Evolutionary conservation across 306 rosid genomes (phyloP), one percentile per base, ranked within the genome.

Genomic region (Quercus engelmannii): DNA sequence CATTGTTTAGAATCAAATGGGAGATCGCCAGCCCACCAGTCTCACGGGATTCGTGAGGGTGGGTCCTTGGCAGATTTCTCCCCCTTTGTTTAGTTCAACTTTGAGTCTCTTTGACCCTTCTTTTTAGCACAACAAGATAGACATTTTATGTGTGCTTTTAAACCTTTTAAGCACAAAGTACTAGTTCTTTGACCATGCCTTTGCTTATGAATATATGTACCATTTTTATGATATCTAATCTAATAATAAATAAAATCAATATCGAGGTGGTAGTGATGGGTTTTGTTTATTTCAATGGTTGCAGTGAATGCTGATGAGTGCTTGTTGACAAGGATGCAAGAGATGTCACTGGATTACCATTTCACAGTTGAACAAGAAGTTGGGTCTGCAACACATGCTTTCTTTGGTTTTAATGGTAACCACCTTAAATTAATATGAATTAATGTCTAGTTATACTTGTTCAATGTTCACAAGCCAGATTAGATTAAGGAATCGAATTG

Each of bases 361-460:
- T 96, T 96, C 87, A 96, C 85, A 4, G 98, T 96, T 38, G 99
- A 96, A 79, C 99, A 96, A 93, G 99, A 96, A 93, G 99, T 96
- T 85, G 99, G 99, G 0, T 96, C 99, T 65, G 91, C 98, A 17
- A 96, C 99, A 33, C 98, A 96, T 81, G 99, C 99, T 65, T 96
- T 96, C 91, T 96, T 96, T 79, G 99, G 99, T 68, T 96, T 96
- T 88, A 96, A 96, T 35, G 99, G 99, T 95, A 83, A 55, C 55
- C 4, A 43, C 1, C 21, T 59, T 56, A 30, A 23, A 30, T 56
- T 11, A 35, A 5, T 12, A 10, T 13, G 63, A 33, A 55, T 20
- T 18, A 21, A 35, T 35, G 17, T 14, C 35, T 14, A 71, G 20
- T 2, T 5, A 19, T 12, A 14, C 26, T 19, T 19, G 10, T 17